These are phyloP conservation scores for Epichloe sibirici DNA, from an alignment of 2,329 filamentous ascomycete species.

Conservation along the genomic window DNA sequence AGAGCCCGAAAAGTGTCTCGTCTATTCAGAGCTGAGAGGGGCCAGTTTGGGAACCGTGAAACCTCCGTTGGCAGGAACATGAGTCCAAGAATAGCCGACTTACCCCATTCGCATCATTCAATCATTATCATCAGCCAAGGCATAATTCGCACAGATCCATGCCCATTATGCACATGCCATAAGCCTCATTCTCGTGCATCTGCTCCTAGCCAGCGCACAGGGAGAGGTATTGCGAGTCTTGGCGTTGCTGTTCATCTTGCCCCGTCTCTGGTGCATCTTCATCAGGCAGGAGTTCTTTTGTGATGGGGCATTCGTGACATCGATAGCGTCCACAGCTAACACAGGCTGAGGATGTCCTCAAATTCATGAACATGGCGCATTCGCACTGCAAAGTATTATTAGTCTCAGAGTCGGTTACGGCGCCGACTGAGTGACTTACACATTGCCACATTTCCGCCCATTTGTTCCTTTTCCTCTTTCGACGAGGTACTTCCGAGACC, in stretches of 20 bases:
- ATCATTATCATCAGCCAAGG: not conserved
- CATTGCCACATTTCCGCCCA: conserved; percentile 4
- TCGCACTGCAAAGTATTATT: not conserved
- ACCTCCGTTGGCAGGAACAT: not conserved
- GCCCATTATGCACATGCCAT: not conserved
- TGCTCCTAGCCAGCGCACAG: not conserved
- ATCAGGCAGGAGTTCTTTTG: not conserved
- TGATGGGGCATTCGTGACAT: not conserved
- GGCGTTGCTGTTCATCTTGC: not conserved
- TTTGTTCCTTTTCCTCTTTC: not conserved
- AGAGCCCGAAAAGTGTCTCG: not conserved
- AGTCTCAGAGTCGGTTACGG: not conserved
- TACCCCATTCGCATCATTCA: not conserved
- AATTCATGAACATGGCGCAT: not conserved
- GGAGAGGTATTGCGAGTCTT: not conserved
- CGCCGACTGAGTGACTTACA: not conserved
- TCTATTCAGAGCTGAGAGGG: not conserved
- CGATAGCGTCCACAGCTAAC: not conserved
- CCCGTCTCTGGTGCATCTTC: not conserved
- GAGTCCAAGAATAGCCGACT: not conserved
- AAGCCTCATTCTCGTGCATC: not conserved
- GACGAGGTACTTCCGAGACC: not conserved
- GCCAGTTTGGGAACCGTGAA: not conserved
- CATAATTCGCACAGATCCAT: not conserved
- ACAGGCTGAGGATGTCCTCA: not conserved